Base-by-base conservation (phyloP, 2,329 filamentous ascomycete genomes). In the Ophiostoma sp. region DNA sequence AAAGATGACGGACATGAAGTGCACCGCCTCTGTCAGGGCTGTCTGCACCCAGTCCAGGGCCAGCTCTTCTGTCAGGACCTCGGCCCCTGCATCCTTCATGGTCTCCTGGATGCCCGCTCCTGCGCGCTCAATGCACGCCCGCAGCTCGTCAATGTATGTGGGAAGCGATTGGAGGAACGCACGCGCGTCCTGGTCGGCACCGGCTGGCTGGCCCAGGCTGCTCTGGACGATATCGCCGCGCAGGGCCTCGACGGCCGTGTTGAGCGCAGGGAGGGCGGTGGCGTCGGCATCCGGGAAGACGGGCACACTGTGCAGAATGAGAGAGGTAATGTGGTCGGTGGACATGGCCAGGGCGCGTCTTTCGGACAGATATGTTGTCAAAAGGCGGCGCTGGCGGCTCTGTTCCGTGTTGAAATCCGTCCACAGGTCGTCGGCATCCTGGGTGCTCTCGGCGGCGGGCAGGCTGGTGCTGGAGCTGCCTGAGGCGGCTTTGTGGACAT, bases 1-100 rank as follows among this genome's bases (percentile, higher is more conserved):
- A 77, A 95, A 93, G 31, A 94, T 83, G 19, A 94, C 85, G 68
- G 93, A 91, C 81, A 96, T 85, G 55, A 91, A 87, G 79, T 96
- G 92, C 52, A 92, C 85, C 59, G 92, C 87, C 80, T 97, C 93
- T 17, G 90, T 89, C 28, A 94, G 83, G 33, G 90, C 83, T 5
- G 87, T 89, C 72, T 86, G 85, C 31, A 87, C 82, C 89, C 91
- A 95, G 70, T 87, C 84, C 7, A 86, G 68, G 74, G 88, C 86
- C 12, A 88, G 77, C 48, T 88, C 86, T 31, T 90, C 89, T 0
- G 86, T 84, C 50, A 85, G 79, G 12, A 84, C 79, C 4, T n/a
- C n/a, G n/a, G n/a, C 25, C 0, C 48, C 78, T 25, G 88, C 85
- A 59, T 88, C 86, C 28, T 86, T 85, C 31, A 88, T 83, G 12